Percentiles rank a stretch among this genome's conserved stretches.
Evolutionary conservation across 2,329 filamentous ascomycete genomes (phyloP).

Genomic region (Fusarium camptoceras): DNA sequence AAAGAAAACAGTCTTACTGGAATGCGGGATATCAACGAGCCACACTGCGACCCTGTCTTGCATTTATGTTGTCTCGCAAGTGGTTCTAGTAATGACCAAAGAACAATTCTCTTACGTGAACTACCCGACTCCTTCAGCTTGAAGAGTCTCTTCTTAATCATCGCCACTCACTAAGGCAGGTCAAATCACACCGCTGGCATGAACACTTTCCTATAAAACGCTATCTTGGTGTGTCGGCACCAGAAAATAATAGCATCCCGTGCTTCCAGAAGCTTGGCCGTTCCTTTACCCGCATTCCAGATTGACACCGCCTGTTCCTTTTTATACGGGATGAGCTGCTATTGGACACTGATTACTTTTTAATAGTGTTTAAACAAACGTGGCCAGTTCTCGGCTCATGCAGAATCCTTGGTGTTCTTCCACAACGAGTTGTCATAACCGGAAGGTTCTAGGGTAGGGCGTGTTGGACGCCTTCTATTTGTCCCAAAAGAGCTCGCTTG

Average conservation of each 20-base stretch:
- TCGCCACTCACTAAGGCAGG: neutral
- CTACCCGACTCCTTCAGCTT: neutral
- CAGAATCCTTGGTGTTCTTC: neutral
- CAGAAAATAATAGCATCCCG: neutral
- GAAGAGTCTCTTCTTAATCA: neutral
- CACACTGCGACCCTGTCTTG: neutral
- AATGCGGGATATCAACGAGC: conserved; percentile 14
- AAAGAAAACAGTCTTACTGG: neutral
- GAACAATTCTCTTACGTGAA: neutral
- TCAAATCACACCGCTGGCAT: neutral
- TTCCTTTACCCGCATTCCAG: neutral
- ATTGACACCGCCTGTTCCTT: conserved; percentile 1
- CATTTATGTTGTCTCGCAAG: neutral
- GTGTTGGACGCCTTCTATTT: neutral
- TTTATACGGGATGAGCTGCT: neutral
- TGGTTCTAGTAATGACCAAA: neutral
- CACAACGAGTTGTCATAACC: neutral
- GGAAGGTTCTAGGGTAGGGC: neutral
- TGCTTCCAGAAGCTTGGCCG: neutral
- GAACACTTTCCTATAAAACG: neutral
- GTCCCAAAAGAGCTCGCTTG: neutral
- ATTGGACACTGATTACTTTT: neutral
- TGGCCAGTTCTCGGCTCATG: neutral
- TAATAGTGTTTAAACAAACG: neutral
- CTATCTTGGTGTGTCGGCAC: neutral